Base-by-base conservation (phyloP, 805 yeast species). In the Yarrowia hollandica region DNA sequence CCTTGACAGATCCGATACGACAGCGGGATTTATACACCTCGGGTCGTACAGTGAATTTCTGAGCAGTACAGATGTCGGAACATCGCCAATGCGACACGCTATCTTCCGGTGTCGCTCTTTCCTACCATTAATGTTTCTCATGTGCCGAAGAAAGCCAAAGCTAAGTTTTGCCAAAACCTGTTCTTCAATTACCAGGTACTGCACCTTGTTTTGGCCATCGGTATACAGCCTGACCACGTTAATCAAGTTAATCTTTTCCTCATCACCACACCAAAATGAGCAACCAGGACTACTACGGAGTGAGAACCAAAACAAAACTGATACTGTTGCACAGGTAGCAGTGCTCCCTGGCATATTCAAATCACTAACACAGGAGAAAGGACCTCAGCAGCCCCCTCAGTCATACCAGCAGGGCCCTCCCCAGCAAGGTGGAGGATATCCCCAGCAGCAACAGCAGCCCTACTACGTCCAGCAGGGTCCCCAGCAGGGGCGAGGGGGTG, bases 231-330 rank as follows among this genome's bases (percentile, higher is more conserved):
- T 7, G 35, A 41, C 48, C 25, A 28, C 25, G 35, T 18, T 25
- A n/a, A n/a, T n/a, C 52, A 44, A 28, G 35, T 28, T 28, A 8
- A 44, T 44, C 52, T 44, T 11, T 33, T 48, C 55, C 22, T 31
- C 39, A n/a, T 11, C 28, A 48, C 55, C 28, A 23, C 31, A 21
- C 23, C 35, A 44, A 38, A 19, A 48, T 48, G 55, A 48, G 55
- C 55, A 48, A 48, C 55, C 55, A 48, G 55, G 55, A 48, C 38
- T 48, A 48, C 39, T 48, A 48, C 55, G 55, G 55, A 31, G 55
- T 48, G 22, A 48, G 55, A 5, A 14, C 25, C 12, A 19, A 19
- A 25, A 42, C 15, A n/a, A 16, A 6, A 19, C 16, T 3, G 26
- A 14, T 16, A 10, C 25, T 35, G 39, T 5, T 12, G 26, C 12